Evolutionary conservation across 2,329 filamentous ascomycete genomes (phyloP), one percentile per base, ranked within the genome.

Genomic region (Aspergillus japonicus): DNA sequence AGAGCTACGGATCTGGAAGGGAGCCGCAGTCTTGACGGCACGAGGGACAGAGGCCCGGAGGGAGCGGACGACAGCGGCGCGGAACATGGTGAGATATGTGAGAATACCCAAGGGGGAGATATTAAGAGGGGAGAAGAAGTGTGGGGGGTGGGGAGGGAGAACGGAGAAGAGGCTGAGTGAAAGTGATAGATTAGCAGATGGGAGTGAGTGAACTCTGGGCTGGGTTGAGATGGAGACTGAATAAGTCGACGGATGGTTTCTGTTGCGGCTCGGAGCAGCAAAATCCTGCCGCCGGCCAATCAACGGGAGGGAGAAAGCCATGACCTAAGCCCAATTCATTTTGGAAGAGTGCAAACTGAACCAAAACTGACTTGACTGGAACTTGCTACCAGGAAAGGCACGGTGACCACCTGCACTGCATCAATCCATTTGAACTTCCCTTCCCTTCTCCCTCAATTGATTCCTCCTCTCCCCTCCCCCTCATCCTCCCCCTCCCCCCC

Each of bases 1-100:
- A 76, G 82, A 81, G 78, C 80, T 84, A 73, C 82, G 80, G 79
- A 77, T 83, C 80, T 78, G 76, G 75, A 85, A 83, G 73, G 85
- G 83, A 77, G 86, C 83, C 76, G 84, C 78, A 76, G 78, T 76
- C 75, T 82, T 79, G 74, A 83, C 78, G 66, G 78, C 75, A 71
- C 82, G 80, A 69, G 82, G 78, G 60, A 75, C 73, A 67, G 80
- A 79, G 65, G 80, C 80, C 75, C 87, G 83, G 77, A 89, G 86
- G 74, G 90, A 89, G 81, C 90, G 90, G 82, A 94, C 83, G 78
- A 95, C 80, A 75, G 90, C 88, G 79, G 90, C 87, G 82, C 94
- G 91, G 85, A 97, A 92, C 94, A 98, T 98, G 67, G 72, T 87
- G 81, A 70, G 2, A 5, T 42, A n/a, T 42, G 5, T n/a, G 16